Evolutionary conservation across 2,329 filamentous ascomycete species (phyloP).

Genomic region (Nemania bipapillata): DNA sequence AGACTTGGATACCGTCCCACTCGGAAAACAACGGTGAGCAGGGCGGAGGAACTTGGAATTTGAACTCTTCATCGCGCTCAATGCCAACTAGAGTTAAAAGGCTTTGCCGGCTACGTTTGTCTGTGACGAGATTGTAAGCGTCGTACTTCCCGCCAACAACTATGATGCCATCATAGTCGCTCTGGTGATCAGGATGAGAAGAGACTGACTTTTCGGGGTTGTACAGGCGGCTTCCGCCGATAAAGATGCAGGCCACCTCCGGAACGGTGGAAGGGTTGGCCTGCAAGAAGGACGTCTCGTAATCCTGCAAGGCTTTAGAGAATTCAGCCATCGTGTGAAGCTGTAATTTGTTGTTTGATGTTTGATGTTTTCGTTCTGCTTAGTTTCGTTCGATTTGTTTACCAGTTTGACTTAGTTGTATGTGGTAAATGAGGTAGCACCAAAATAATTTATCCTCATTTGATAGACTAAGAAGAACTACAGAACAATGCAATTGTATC

Average conservation of each 20-base stretch:
- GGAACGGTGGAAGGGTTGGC: constrained; percentile 7
- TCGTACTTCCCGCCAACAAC: constrained; percentile 23
- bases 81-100: constrained; percentile 18
- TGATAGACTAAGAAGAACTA: no score
- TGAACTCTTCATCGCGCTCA: neutral
- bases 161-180: constrained; percentile 25
- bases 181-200: neutral
- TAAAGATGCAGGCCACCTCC: constrained; percentile 21
- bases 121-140: neutral
- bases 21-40: constrained; percentile 10
- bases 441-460: no score
- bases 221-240: constrained; percentile 32
- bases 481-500: no score
- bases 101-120: neutral
- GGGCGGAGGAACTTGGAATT: neutral
- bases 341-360: neutral
- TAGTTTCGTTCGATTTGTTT: no score
- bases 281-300: constrained; percentile 19
- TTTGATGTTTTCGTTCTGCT: neutral
- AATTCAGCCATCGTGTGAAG: neutral
- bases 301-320: neutral
- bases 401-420: no score
- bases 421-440: no score
- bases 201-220: neutral
- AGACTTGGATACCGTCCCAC: constrained; percentile 16